Evolutionary conservation across 2,329 filamentous ascomycete species (phyloP).

Genomic region (Phoma herbarum): DNA sequence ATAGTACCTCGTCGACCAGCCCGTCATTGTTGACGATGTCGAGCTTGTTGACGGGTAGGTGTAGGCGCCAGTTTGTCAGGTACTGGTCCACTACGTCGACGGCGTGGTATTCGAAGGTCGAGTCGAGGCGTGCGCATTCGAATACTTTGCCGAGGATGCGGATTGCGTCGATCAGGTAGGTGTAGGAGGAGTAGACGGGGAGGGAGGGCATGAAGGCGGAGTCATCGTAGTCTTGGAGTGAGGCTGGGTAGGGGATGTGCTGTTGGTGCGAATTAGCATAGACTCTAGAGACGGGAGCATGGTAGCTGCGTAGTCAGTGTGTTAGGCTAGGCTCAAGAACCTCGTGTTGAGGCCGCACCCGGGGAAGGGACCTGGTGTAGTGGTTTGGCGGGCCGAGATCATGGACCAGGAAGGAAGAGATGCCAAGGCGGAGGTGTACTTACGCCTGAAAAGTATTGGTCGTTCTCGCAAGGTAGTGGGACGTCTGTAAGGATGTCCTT

Average conservation of each 20-base stretch:
- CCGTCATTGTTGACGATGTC: conserved; percentile 74
- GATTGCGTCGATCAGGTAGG: conserved; percentile 83
- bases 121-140: conserved; percentile 52
- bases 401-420: conserved; percentile 21
- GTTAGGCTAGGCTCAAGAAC: neutral
- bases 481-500: conserved; percentile 74
- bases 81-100: conserved; percentile 67
- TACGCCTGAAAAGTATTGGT: conserved; percentile 64
- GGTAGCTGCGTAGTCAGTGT: no score
- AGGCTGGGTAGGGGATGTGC: conserved; percentile 53
- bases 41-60: conserved; percentile 76
- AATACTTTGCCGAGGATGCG: conserved; percentile 82
- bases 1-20: conserved; percentile 83
- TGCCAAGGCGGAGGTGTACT: conserved; percentile 31
- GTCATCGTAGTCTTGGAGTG: conserved; percentile 80
- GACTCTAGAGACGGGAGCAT: no score
- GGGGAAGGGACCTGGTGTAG: neutral
- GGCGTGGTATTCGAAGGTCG: conserved; percentile 52
- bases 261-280: conserved; percentile 25
- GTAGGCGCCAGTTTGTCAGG: conserved; percentile 78
- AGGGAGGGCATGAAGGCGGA: conserved; percentile 74
- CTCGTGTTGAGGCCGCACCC: neutral
- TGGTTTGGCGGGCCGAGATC: conserved; percentile 5
- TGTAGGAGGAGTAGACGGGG: conserved; percentile 80
- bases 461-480: conserved; percentile 81